These are phyloP conservation scores for Astrothelium subdiscretum DNA, from an alignment of 495 filamentous ascomycete genomes.

Conservation along the genomic window DNA sequence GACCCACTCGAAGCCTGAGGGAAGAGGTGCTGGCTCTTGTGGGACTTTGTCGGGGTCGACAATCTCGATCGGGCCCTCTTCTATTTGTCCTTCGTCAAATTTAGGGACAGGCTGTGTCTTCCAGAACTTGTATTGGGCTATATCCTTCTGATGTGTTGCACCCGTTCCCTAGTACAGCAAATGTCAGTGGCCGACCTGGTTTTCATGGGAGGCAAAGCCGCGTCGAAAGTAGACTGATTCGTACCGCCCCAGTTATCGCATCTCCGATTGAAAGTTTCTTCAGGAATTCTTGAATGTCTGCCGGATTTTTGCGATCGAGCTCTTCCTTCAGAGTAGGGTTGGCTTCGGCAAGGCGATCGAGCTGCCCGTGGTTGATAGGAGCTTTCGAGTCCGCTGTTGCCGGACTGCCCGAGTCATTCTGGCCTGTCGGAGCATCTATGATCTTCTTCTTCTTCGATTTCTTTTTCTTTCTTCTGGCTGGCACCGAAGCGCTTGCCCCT, in stretches of 20 bases:
- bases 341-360: conserved; percentile 38
- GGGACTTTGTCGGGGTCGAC: conserved; percentile 66
- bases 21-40: conserved; percentile 50
- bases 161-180: conserved; percentile 24
- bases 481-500: not conserved
- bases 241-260: conserved; percentile 55
- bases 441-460: conserved; percentile 33
- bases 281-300: conserved; percentile 46
- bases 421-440: conserved; percentile 23
- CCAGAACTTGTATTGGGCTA: conserved; percentile 97
- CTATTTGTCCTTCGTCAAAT: conserved; percentile 40
- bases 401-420: not conserved
- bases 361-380: conserved; percentile 23
- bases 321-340: conserved; percentile 54
- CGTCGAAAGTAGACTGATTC: not conserved
- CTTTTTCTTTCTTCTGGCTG: conserved; percentile 31
- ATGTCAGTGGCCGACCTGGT: not conserved
- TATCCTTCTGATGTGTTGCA: conserved; percentile 86
- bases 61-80: conserved; percentile 53
- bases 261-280: conserved; percentile 64
- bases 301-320: conserved; percentile 27
- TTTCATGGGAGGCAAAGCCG: conserved; percentile 14
- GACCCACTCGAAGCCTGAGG: conserved; percentile 85
- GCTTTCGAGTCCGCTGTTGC: not conserved
- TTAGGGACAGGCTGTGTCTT: conserved; percentile 87